A percentile compares a stretch with the other conserved stretches of the same genome.
Evolutionary conservation across 2,329 filamentous ascomycete species (phyloP).

Genomic region (Myriosclerotinia curreyana): DNA sequence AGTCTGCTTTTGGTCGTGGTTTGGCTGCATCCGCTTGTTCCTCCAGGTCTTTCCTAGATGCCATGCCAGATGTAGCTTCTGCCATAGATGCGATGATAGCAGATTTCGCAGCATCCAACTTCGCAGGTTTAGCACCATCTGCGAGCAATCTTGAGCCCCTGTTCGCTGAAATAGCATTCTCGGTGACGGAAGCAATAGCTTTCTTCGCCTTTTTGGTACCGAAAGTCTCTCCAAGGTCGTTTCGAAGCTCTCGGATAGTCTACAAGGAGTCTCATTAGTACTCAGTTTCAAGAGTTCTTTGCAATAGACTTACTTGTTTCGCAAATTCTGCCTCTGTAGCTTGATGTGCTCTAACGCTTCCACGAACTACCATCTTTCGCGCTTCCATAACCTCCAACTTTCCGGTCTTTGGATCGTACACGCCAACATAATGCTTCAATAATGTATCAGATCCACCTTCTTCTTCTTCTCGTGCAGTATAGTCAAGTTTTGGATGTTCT

Average conservation of each 20-base stretch:
- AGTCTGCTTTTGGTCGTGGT: slow-evolving; percentile 69
- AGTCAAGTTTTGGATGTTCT: slow-evolving; percentile 56
- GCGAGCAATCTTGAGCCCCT: slow-evolving; percentile 41
- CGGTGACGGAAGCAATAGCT: slow-evolving; percentile 63
- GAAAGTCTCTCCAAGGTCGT: slow-evolving; percentile 72
- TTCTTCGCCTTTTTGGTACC: slow-evolving; percentile 86
- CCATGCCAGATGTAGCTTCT: slow-evolving; percentile 61
- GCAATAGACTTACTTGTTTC: slow-evolving; percentile 17
- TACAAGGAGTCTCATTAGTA: slow-evolving; percentile 35
- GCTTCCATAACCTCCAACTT: slow-evolving; percentile 60
- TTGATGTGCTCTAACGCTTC: slow-evolving; percentile 55
- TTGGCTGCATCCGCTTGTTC: slow-evolving; percentile 64
- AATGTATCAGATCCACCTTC: slow-evolving; percentile 43
- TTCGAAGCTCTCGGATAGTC: slow-evolving; percentile 60
- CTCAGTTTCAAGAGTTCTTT: not conserved
- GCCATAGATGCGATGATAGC: slow-evolving; percentile 64
- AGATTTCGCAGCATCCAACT: slow-evolving; percentile 53
- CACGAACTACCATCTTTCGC: slow-evolving; percentile 61
- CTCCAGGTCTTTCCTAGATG: slow-evolving; percentile 63
- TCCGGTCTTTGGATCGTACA: slow-evolving; percentile 60
- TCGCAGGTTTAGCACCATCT: slow-evolving; percentile 43
- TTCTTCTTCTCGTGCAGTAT: slow-evolving; percentile 55
- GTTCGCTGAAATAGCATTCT: slow-evolving; percentile 61
- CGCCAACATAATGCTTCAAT: slow-evolving; percentile 62
- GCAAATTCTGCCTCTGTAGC: slow-evolving; percentile 45